phyloP scores from a whole-genome alignment of 306 rosid species.

The Begonia fuchsioides region DNA sequence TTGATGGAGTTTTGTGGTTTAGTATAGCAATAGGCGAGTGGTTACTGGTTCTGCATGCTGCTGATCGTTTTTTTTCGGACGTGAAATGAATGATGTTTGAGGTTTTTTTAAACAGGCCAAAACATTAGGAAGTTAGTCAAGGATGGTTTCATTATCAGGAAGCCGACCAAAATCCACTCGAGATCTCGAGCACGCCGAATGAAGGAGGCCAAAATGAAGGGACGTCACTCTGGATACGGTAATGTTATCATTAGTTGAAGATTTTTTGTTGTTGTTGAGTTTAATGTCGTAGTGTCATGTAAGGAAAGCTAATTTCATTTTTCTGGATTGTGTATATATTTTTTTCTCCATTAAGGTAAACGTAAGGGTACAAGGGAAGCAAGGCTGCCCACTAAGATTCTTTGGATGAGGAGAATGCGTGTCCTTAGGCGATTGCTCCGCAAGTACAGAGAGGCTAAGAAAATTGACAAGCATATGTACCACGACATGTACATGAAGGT shows the following conservation, averaged over 20 bases:
- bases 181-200: slow-evolving; percentile 91
- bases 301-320: too few species aligned
- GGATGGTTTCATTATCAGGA: slow-evolving; percentile 94
- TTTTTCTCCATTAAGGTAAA: slow-evolving; percentile 38
- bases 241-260: slow-evolving; percentile 2
- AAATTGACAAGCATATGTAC: slow-evolving; percentile 95
- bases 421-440: slow-evolving; percentile 91
- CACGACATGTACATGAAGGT: slow-evolving; percentile 99
- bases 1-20: too few species aligned
- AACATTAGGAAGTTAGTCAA: slow-evolving; percentile 87
- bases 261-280: too few species aligned
- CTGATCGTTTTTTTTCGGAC: too few species aligned
- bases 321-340: background rate
- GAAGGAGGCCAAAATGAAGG: slow-evolving; percentile 94
- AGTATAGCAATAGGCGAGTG: too few species aligned
- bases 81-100: too few species aligned
- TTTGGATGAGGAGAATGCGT: slow-evolving; percentile 98
- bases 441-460: slow-evolving; percentile 82
- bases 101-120: slow-evolving; percentile 37
- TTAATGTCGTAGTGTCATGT: too few species aligned
- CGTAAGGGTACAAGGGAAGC: slow-evolving; percentile 98
- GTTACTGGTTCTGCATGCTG: too few species aligned
- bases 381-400: slow-evolving; percentile 80
- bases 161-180: slow-evolving; percentile 93
- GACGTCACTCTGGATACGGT: slow-evolving; percentile 96